Conservation (phyloP, 2,329 filamentous ascomycete genomes). For the Neofusicoccum ribis region DNA sequence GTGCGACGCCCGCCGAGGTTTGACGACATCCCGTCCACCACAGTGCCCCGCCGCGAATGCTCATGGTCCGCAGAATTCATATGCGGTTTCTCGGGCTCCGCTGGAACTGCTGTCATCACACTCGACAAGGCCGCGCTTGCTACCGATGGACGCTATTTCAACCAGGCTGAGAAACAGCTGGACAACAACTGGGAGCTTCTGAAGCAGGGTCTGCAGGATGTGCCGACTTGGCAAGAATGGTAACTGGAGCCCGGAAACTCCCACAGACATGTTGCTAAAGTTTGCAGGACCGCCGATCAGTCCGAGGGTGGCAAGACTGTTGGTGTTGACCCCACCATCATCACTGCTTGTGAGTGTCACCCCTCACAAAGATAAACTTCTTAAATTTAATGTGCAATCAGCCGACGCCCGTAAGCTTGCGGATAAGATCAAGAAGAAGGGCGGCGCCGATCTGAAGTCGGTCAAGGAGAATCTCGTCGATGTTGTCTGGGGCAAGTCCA, state of each 20-base stretch:
- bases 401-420: slow-evolving; percentile 72
- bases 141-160: slow-evolving; percentile 97
- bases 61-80: slow-evolving; percentile 65
- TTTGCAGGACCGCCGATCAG: slow-evolving; percentile 68
- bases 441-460: slow-evolving; percentile 73
- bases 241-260: slow-evolving; percentile 37
- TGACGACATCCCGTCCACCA: slow-evolving; percentile 23
- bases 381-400: slow-evolving; percentile 24
- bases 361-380: background rate
- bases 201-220: slow-evolving; percentile 90
- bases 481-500: slow-evolving; percentile 74
- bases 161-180: slow-evolving; percentile 87
- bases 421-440: slow-evolving; percentile 84
- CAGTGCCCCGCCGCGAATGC: slow-evolving; percentile 20
- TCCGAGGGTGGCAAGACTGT: slow-evolving; percentile 84
- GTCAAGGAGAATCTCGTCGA: slow-evolving; percentile 87
- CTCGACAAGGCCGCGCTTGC: slow-evolving; percentile 83
- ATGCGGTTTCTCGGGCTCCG: slow-evolving; percentile 91
- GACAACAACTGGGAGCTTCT: slow-evolving; percentile 88
- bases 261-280: slow-evolving; percentile 2
- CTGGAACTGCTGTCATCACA: slow-evolving; percentile 87
- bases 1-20: slow-evolving; percentile 84
- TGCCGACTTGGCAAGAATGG: slow-evolving; percentile 98
- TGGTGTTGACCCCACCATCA: slow-evolving; percentile 84
- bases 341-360: slow-evolving; percentile 62